Percentiles rank a stretch among this genome's conserved stretches.
phyloP scores from a whole-genome alignment of 352 stramenopile genomes.

The Pythium phragmitis region DNA sequence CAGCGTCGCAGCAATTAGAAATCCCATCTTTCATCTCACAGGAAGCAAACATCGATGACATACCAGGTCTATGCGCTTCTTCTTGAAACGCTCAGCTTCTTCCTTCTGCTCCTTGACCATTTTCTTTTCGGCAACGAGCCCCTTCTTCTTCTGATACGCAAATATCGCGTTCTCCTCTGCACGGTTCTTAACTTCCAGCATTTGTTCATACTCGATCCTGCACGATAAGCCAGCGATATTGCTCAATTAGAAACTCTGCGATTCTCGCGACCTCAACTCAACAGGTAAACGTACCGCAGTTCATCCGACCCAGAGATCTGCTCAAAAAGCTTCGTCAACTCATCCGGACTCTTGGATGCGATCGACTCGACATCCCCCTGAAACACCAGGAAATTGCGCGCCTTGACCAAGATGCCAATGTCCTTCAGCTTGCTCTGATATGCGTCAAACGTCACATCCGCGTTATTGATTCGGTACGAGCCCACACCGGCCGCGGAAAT shows the following conservation, averaged over 20 bases:
- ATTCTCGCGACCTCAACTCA: background rate
- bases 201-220: constrained; percentile 70
- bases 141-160: constrained; percentile 96
- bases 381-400: constrained; percentile 99
- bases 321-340: constrained; percentile 98
- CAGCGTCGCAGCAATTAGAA: background rate
- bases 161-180: constrained; percentile 94
- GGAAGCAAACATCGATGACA: background rate
- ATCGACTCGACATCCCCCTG: constrained; percentile 99
- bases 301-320: constrained; percentile 94
- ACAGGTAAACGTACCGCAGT: constrained; percentile 41
- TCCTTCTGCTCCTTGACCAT: constrained; percentile 95
- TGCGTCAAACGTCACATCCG: constrained; percentile 85
- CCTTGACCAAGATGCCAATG: constrained; percentile 98
- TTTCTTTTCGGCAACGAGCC: constrained; percentile 90
- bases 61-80: constrained; percentile 69
- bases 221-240: background rate
- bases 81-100: constrained; percentile 85
- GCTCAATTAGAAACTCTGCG: background rate
- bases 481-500: constrained; percentile 92
- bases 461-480: constrained; percentile 79
- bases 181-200: constrained; percentile 90
- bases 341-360: constrained; percentile 93
- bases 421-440: constrained; percentile 94
- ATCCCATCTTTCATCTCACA: background rate